phyloP scores from a whole-genome alignment of 768 basidiomycete species.

The Lactarius hengduanensis region DNA sequence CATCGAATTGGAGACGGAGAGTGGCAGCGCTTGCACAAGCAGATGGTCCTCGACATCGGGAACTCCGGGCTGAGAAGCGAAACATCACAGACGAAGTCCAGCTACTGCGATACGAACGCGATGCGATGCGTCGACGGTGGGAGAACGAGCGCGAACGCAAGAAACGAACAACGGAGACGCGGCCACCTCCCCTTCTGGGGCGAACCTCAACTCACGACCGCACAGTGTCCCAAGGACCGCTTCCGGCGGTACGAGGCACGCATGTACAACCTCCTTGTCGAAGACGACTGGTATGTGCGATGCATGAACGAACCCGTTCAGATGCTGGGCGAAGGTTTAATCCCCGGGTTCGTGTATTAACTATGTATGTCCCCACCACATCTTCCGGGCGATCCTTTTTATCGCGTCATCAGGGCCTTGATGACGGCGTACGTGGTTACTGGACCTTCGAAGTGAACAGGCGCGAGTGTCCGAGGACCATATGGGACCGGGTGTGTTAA shows the following conservation, averaged over 20 bases:
- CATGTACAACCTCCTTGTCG: conserved; percentile 29
- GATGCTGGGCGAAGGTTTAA: conserved; percentile 8
- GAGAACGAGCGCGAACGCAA: conserved; percentile 25
- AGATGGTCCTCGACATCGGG: conserved; percentile 11
- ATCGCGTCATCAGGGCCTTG: conserved; percentile 20
- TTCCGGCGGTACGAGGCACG: conserved; percentile 26
- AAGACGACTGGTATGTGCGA: conserved; percentile 31
- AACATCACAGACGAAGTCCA: conserved; percentile 4
- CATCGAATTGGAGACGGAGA: conserved; percentile 7
- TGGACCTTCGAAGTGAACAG: conserved; percentile 21
- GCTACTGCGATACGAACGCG: conserved; percentile 19
- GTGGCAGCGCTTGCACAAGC: conserved; percentile 9
- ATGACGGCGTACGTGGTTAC: conserved; percentile 17
- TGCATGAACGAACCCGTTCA: conserved; percentile 22
- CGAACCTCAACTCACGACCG: conserved; percentile 12
- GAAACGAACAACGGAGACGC: conserved; percentile 24
- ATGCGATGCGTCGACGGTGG: conserved; percentile 16
- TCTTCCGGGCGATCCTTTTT: background rate
- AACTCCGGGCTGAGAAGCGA: conserved; percentile 1
- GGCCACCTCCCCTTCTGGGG: conserved; percentile 24
- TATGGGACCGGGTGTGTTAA: conserved; percentile 22
- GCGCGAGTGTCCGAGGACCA: conserved; percentile 21
- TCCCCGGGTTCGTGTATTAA: conserved; percentile 10
- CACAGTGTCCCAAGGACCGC: conserved; percentile 17
- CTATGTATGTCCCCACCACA: conserved; percentile 9